phyloP scores from a whole-genome alignment of 352 stramenopile genomes.

The Pythium aristosporum region DNA sequence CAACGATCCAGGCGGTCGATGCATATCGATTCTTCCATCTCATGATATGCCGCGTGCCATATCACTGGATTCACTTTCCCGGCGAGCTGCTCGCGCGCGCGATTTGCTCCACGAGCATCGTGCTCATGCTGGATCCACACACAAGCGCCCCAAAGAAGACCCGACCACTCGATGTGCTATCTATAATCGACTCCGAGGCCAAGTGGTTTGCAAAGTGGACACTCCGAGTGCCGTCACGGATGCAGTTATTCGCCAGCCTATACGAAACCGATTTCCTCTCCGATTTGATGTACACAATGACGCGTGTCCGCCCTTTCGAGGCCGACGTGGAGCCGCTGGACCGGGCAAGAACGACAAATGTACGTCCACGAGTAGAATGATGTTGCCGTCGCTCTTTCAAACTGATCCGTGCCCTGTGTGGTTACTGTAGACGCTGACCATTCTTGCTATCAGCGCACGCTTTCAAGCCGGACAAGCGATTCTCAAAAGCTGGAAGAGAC shows the following conservation, averaged over 20 bases:
- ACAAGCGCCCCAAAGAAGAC: conserved; percentile 17
- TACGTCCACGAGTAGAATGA: background rate
- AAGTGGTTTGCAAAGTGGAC: conserved; percentile 55
- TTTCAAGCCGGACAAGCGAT: conserved; percentile 8
- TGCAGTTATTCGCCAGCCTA: conserved; percentile 40
- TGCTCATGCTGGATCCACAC: conserved; percentile 42
- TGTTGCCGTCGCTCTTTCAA: background rate
- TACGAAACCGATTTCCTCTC: conserved; percentile 16
- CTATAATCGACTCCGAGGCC: conserved; percentile 32
- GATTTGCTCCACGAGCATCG: conserved; percentile 40
- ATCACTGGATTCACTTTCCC: conserved; percentile 64
- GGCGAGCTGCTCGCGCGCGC: conserved; percentile 40
- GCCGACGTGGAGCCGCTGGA: background rate
- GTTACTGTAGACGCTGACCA: conserved; percentile 1
- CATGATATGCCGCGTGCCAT: conserved; percentile 32
- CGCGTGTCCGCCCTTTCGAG: conserved; percentile 35
- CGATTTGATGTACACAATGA: conserved; percentile 45
- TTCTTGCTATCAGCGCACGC: conserved; percentile 1
- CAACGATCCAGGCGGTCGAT: conserved; percentile 28
- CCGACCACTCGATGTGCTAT: conserved; percentile 34
- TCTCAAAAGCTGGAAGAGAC: conserved; percentile 9
- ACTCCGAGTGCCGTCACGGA: conserved; percentile 32
- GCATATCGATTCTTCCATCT: conserved; percentile 44
- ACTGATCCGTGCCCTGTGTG: background rate
- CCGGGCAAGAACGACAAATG: background rate